Conservation (phyloP, 202 grass and related monocot species). For the Schoenoplectus tabernaemontani region DNA sequence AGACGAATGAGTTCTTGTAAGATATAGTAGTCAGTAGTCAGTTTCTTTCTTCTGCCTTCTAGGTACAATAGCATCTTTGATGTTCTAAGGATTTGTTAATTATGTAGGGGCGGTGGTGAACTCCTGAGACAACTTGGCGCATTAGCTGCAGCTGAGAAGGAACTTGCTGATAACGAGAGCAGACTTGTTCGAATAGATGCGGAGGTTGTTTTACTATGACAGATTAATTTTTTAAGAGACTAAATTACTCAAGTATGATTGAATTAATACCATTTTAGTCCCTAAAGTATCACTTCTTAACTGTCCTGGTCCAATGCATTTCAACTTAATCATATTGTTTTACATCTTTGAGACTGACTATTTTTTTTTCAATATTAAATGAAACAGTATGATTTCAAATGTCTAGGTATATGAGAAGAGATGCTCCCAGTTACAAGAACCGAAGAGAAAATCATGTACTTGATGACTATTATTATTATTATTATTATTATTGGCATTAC, state of each 20-base stretch:
- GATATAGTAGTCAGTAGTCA: background rate
- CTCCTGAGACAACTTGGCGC: slow-evolving; percentile 65
- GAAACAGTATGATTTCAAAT: too few species aligned
- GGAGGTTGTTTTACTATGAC: slow-evolving; percentile 39
- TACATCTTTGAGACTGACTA: background rate
- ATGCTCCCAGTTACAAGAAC: background rate
- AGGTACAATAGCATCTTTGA: background rate
- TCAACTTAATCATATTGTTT: background rate
- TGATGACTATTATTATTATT: too few species aligned
- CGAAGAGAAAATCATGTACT: too few species aligned
- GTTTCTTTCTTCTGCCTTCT: background rate
- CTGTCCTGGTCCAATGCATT: background rate
- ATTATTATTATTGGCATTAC: too few species aligned
- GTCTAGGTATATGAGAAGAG: too few species aligned
- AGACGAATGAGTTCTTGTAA: background rate
- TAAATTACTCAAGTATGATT: background rate
- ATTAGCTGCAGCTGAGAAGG: slow-evolving; percentile 61
- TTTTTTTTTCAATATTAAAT: too few species aligned
- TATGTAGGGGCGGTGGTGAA: slow-evolving; percentile 53
- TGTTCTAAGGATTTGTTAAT: slow-evolving; percentile 4
- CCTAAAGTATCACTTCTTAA: background rate
- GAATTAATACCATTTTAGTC: background rate
- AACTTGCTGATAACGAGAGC: slow-evolving; percentile 50
- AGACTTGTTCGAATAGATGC: slow-evolving; percentile 54
- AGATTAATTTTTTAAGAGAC: background rate